A percentile compares a stretch with the other conserved stretches of the same genome.
These are phyloP conservation scores for Thalassiosira ordinaria DNA, from an alignment of 352 stramenopile species.

Conservation along the genomic window DNA sequence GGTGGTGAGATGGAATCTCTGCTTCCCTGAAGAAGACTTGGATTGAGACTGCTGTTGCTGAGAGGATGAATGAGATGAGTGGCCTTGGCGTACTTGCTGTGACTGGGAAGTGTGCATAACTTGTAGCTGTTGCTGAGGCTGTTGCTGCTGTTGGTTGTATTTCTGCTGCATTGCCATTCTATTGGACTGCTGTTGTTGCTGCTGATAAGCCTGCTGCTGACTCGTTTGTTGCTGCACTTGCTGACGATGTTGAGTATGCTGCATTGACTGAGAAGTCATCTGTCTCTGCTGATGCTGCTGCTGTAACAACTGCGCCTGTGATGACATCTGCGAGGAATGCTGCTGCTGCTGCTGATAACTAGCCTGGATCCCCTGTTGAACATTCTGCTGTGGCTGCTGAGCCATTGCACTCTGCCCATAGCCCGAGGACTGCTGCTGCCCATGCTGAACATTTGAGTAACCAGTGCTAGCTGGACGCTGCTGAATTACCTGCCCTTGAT, in stretches of 20 bases:
- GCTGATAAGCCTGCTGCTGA: conserved; percentile 3
- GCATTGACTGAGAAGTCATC: background rate
- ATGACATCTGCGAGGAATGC: background rate
- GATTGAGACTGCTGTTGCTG: conserved; percentile 5
- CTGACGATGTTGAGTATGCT: conserved; percentile 2
- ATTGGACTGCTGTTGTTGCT: conserved; percentile 12
- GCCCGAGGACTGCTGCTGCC: background rate
- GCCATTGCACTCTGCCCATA: conserved; percentile 3
- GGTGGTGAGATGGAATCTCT: conserved; percentile 62
- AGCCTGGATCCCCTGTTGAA: conserved; percentile 5
- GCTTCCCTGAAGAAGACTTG: conserved; percentile 27
- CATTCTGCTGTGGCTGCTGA: background rate
- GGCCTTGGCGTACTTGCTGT: conserved; percentile 6
- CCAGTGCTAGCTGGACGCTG: background rate
- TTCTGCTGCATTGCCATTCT: conserved; percentile 17
- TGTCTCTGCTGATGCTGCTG: background rate
- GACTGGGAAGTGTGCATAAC: background rate
- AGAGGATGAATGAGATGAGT: background rate
- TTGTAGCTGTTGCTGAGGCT: conserved; percentile 16
- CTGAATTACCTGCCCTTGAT: conserved; percentile 13
- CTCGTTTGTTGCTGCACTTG: conserved; percentile 6
- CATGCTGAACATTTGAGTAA: background rate
- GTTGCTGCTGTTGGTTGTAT: conserved; percentile 7
- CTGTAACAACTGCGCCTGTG: conserved; percentile 1
- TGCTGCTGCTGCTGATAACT: conserved; percentile 20